Evolutionary conservation across 805 yeast genomes (phyloP).

Genomic region (Yarrowia phangngaensis): DNA sequence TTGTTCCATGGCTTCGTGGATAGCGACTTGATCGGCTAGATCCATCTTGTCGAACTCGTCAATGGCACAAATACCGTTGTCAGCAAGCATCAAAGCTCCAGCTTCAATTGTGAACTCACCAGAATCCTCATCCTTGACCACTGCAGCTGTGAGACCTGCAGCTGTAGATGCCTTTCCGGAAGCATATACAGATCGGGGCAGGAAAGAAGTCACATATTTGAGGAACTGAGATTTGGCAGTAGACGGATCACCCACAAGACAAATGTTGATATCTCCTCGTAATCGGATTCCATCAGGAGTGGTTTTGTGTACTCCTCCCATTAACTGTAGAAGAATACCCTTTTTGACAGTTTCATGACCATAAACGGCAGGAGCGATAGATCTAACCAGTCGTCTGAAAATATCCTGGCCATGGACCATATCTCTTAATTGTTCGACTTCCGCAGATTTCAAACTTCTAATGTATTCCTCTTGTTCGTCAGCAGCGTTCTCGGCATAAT

Average conservation of each 20-base stretch:
- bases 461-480: conserved; percentile 78
- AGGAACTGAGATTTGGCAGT: conserved; percentile 94
- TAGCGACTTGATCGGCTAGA: conserved; percentile 89
- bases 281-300: conserved; percentile 92
- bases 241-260: conserved; percentile 97
- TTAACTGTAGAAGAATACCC: conserved; percentile 79
- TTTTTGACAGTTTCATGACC: conserved; percentile 94
- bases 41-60: conserved; percentile 99
- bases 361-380: conserved; percentile 92
- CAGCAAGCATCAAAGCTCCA: conserved; percentile 97
- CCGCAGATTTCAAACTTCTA: conserved; percentile 72
- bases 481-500: conserved; percentile 41
- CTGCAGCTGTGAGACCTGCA: conserved; percentile 98
- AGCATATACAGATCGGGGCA: conserved; percentile 93
- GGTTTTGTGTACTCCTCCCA: conserved; percentile 93
- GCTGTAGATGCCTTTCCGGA: conserved; percentile 98
- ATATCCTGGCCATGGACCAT: conserved; percentile 89
- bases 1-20: conserved; percentile 99
- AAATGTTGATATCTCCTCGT: conserved; percentile 94
- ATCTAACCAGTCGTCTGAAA: conserved; percentile 76
- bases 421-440: conserved; percentile 74
- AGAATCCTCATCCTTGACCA: conserved; percentile 93
- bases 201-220: conserved; percentile 84
- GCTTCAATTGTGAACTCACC: conserved; percentile 98
- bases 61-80: conserved; percentile 96